Percentiles rank a stretch among this genome's conserved stretches.
Evolutionary conservation across 371 early-diverging fungal genomes (phyloP).

Genomic region (Zancudomyces culisetae): DNA sequence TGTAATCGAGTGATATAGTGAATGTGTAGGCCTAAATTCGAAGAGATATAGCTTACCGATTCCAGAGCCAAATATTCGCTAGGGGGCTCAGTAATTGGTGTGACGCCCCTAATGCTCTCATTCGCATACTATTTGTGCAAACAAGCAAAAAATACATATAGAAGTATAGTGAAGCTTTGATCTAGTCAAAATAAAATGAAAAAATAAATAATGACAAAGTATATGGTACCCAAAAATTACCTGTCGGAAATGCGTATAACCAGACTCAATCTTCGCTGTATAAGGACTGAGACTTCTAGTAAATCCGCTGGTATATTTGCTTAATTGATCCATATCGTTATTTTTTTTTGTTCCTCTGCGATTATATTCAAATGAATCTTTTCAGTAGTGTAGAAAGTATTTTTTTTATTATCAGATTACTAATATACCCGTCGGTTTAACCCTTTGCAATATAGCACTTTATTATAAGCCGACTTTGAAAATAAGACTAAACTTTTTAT

Average conservation of each 20-base stretch:
- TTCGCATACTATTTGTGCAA: conserved; percentile 39
- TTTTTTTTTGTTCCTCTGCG: not conserved
- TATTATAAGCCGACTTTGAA: too few relatives aligned
- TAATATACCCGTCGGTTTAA: not conserved
- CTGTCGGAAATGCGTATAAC: conserved; percentile 64
- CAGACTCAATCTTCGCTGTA: conserved; percentile 44
- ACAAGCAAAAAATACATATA: too few relatives aligned
- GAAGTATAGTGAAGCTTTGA: too few relatives aligned
- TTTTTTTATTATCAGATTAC: not conserved
- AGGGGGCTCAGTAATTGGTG: conserved; percentile 75
- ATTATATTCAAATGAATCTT: not conserved
- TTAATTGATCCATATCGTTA: not conserved
- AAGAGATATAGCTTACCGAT: conserved; percentile 11
- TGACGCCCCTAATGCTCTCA: conserved; percentile 64
- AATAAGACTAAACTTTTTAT: too few relatives aligned
- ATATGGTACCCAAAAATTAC: too few relatives aligned
- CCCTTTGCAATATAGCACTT: too few relatives aligned
- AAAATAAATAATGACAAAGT: too few relatives aligned
- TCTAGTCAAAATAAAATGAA: too few relatives aligned
- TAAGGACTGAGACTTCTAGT: conserved; percentile 45
- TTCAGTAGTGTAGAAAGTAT: too few relatives aligned
- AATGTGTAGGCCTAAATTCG: not conserved
- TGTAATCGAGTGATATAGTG: not conserved
- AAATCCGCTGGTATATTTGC: conserved; percentile 7
- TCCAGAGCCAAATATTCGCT: conserved; percentile 71